These are phyloP conservation scores for Aspergillus candidus DNA, from an alignment of 2,329 filamentous ascomycete species.

Conservation along the genomic window DNA sequence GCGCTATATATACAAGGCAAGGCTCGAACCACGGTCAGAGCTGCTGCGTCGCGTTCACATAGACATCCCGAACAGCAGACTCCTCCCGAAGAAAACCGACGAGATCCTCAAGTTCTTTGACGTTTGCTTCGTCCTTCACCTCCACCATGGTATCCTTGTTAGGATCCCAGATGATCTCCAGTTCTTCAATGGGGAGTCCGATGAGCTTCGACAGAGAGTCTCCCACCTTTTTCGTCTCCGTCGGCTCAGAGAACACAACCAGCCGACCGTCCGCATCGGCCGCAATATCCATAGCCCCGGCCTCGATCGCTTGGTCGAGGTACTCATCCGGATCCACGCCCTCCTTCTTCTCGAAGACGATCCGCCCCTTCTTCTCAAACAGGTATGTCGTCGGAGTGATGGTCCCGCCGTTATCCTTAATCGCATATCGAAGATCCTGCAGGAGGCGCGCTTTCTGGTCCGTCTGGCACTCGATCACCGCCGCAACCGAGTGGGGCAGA, in stretches of 20 bases:
- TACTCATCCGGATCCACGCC: slow-evolving; percentile 60
- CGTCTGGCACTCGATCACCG: slow-evolving; percentile 80
- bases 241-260: slow-evolving; percentile 64
- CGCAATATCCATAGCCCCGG: slow-evolving; percentile 57
- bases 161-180: slow-evolving; percentile 78
- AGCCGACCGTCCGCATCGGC: slow-evolving; percentile 63
- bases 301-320: slow-evolving; percentile 76
- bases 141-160: slow-evolving; percentile 71
- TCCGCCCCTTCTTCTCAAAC: slow-evolving; percentile 73
- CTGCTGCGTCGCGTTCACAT: slow-evolving; percentile 54
- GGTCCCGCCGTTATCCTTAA: slow-evolving; percentile 66
- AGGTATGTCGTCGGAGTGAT: slow-evolving; percentile 72
- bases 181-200: slow-evolving; percentile 61
- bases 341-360: slow-evolving; percentile 60
- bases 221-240: slow-evolving; percentile 57
- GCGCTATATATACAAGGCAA: slow-evolving; percentile 2
- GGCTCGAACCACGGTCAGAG: slow-evolving; percentile 13
- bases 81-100: slow-evolving; percentile 54
- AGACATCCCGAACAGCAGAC: slow-evolving; percentile 69
- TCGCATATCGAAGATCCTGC: slow-evolving; percentile 62
- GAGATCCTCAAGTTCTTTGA: slow-evolving; percentile 55
- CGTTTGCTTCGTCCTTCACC: slow-evolving; percentile 53
- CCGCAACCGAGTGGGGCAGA: slow-evolving; percentile 63
- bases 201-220: slow-evolving; percentile 58
- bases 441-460: slow-evolving; percentile 71